Base-by-base conservation (phyloP, 2,329 filamentous ascomycete genomes). In the Cercospora nicotianae region DNA sequence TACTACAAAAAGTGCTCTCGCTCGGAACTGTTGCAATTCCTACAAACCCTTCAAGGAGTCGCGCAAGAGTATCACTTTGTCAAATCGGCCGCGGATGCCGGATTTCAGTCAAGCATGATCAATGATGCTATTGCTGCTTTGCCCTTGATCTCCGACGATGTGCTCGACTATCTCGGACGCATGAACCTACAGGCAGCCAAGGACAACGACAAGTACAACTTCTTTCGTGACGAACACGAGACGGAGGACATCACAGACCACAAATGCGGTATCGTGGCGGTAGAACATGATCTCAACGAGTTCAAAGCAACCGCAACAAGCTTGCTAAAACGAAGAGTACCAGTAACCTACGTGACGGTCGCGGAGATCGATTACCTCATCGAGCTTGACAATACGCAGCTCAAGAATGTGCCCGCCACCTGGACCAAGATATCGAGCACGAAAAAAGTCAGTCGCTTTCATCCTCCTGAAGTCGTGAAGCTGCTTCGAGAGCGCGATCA, bases 1-100 rank as follows among this genome's bases (percentile, higher is more conserved):
- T 99, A 98, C 82, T 99, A 99, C 80, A 93, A 94, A 60, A 97
- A 96, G 81, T 98, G 94, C 79, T 91, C 92, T 0, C 89, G 95
- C 0, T 91, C 94, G 0, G 95, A 99, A 79, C 87, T 99, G 3
- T 84, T 98, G 2, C 88, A 87, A 0, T 90, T 96, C 4, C 84
- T 99, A 1, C 94, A 98, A 78, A 91, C 91, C 0, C 83, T 99
- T 66, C 93, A 97, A 75, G 87, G 84, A 67, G 92, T 98, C 57
- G 87, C 92, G 0, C 88, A 87, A 65, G 90, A 95, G 74, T 98
- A 93, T 76, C 82, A 87, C 0, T 83, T 87, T 69, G 85, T 93
- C 69, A 90, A 89, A 66, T 82, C 84, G 0, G 82, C 90, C 2
- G 83, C 84, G 8, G 88, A 93, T 70, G 86, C 87, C 9, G 90